phyloP scores from a whole-genome alignment of 306 rosid species.

The Oxytropis ochrocephala region DNA sequence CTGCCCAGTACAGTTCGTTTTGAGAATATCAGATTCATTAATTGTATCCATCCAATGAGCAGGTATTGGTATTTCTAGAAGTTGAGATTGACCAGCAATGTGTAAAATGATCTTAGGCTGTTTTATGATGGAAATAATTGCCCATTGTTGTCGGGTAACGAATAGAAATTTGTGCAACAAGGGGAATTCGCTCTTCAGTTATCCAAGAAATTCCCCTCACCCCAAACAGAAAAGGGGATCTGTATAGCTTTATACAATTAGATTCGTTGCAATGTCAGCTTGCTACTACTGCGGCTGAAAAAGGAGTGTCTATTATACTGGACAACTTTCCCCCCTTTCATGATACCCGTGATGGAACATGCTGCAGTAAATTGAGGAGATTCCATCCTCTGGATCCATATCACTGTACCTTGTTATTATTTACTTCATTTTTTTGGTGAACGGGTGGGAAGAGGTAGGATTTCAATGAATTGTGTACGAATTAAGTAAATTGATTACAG shows the following conservation, averaged over 20 bases:
- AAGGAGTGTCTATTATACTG: conserved; percentile 7
- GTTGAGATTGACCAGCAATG: conserved; percentile 22
- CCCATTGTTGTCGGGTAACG: conserved; percentile 30
- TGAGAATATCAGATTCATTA: conserved; percentile 26
- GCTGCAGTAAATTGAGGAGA: conserved; percentile 16
- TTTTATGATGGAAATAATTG: conserved; percentile 26
- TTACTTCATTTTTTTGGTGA: background rate
- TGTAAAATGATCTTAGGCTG: conserved; percentile 25
- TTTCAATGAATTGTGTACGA: background rate
- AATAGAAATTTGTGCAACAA: conserved; percentile 23
- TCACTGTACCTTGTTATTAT: background rate
- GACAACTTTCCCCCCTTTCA: conserved; percentile 4
- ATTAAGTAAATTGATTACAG: conserved; percentile 12
- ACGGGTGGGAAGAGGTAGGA: conserved; percentile 13
- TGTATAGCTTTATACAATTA: conserved; percentile 42
- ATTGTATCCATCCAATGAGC: conserved; percentile 47
- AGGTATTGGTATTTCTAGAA: conserved; percentile 32
- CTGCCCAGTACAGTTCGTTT: conserved; percentile 16
- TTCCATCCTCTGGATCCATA: conserved; percentile 18
- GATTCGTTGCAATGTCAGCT: conserved; percentile 28
- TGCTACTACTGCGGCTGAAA: conserved; percentile 19
- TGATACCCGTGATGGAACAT: conserved; percentile 22
- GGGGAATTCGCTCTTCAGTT: conserved; percentile 31
- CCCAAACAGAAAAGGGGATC: conserved; percentile 20
- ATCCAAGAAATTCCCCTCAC: conserved; percentile 19